phyloP scores from a whole-genome alignment of 352 stramenopile genomes.

The Lagenidium sp. region DNA sequence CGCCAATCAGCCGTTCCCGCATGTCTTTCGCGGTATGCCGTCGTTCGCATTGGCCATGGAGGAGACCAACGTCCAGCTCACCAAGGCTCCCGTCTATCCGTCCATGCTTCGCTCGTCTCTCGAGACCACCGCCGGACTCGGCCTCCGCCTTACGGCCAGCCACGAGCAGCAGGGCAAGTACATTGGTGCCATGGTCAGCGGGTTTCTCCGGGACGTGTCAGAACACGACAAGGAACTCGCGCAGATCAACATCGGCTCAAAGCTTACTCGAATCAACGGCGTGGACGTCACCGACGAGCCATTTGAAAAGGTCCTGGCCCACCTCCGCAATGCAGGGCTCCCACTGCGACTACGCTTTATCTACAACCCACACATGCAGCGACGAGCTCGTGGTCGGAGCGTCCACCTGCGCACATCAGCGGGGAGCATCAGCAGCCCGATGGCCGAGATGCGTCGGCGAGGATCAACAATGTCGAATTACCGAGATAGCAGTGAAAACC shows the following conservation, averaged over 20 bases:
- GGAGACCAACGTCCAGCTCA: constrained; percentile 58
- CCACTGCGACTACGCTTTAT: constrained; percentile 58
- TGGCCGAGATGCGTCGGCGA: constrained; percentile 15
- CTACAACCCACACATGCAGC: constrained; percentile 44
- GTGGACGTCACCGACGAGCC: constrained; percentile 40
- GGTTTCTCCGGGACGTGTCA: constrained; percentile 46
- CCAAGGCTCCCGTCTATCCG: constrained; percentile 37
- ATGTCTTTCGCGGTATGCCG: constrained; percentile 54
- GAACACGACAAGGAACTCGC: constrained; percentile 52
- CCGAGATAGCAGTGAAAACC: constrained; percentile 6
- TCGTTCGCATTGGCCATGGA: constrained; percentile 65
- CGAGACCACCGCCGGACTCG: constrained; percentile 36
- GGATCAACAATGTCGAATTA: constrained; percentile 6
- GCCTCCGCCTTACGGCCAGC: constrained; percentile 44
- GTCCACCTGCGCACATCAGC: constrained; percentile 2
- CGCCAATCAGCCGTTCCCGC: constrained; percentile 64
- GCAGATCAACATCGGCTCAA: constrained; percentile 46
- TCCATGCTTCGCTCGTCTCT: constrained; percentile 64
- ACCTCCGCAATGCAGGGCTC: constrained; percentile 33
- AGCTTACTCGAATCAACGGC: constrained; percentile 67
- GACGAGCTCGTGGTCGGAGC: constrained; percentile 15
- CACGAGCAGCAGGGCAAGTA: constrained; percentile 51
- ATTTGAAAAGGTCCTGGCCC: constrained; percentile 55
- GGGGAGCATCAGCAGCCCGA: background rate
- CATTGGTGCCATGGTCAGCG: constrained; percentile 58